Percentiles rank a stretch among this genome's conserved stretches.
Evolutionary conservation across 2,329 filamentous ascomycete genomes (phyloP).

Genomic region (Calonectria hawksworthii): DNA sequence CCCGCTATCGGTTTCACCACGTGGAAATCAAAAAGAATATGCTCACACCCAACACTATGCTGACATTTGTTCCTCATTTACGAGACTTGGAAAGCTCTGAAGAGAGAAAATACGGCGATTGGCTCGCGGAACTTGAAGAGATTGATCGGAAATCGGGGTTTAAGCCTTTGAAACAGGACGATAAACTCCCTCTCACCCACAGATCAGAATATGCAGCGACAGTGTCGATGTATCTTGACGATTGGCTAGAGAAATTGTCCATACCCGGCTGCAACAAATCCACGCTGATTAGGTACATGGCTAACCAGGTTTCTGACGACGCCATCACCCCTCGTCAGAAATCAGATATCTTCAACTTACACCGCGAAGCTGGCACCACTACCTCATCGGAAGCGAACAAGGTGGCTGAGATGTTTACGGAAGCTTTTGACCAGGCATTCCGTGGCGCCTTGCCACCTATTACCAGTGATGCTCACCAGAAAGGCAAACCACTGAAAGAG

Average conservation of each 20-base stretch:
- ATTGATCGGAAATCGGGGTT: constrained; percentile 72
- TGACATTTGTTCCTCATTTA: constrained; percentile 72
- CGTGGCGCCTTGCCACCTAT: constrained; percentile 46
- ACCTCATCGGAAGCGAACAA: constrained; percentile 58
- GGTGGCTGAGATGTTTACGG: constrained; percentile 65
- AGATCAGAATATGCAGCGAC: constrained; percentile 66
- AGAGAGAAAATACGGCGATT: constrained; percentile 67
- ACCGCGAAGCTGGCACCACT: constrained; percentile 55
- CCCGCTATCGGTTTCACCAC: constrained; percentile 71
- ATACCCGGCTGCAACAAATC: constrained; percentile 67
- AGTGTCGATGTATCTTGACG: constrained; percentile 66
- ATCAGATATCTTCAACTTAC: constrained; percentile 63
- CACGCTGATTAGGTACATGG: constrained; percentile 67
- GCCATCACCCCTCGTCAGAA: constrained; percentile 69
- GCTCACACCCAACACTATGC: constrained; percentile 70
- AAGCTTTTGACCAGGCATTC: constrained; percentile 71
- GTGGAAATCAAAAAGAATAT: constrained; percentile 72
- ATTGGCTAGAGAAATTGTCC: constrained; percentile 64
- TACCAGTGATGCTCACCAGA: neutral
- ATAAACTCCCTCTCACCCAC: constrained; percentile 64
- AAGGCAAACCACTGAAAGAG: constrained; percentile 49
- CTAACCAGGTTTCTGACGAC: constrained; percentile 61
- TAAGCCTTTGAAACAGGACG: constrained; percentile 64
- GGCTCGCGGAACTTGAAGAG: constrained; percentile 70
- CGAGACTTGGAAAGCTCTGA: constrained; percentile 70